Evolutionary conservation across 257 asterid species (phyloP).

Genomic region (Thymus quinquecostatus): DNA sequence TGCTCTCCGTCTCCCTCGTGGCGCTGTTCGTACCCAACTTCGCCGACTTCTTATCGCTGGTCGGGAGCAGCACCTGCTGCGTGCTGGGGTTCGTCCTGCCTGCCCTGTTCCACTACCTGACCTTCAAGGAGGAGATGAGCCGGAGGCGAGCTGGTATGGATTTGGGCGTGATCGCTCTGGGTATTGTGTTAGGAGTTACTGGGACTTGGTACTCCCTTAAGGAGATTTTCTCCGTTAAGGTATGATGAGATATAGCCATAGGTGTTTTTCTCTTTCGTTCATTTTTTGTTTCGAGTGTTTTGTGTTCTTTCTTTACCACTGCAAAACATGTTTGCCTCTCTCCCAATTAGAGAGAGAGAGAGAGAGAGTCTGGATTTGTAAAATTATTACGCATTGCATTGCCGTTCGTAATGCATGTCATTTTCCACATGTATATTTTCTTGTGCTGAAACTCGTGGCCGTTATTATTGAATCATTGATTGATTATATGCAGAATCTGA

Average conservation of each 20-base stretch:
- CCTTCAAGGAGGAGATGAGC: conserved; percentile 60
- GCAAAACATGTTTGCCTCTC: not conserved
- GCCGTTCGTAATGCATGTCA: not conserved
- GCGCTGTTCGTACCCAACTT: conserved; percentile 78
- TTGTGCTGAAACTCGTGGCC: no score
- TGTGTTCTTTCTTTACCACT: conserved; percentile 8
- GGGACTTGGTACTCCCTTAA: conserved; percentile 68
- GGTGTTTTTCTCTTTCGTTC: not conserved
- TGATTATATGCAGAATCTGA: no score
- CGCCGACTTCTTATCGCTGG: conserved; percentile 85
- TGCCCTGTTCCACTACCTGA: conserved; percentile 68
- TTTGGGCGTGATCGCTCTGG: conserved; percentile 49
- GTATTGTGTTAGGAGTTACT: conserved; percentile 49
- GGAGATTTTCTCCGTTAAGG: conserved; percentile 62
- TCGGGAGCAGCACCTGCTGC: conserved; percentile 90
- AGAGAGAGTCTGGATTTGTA: no score
- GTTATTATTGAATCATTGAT: no score
- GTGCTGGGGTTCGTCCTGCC: conserved; percentile 81
- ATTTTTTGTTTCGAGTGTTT: not conserved
- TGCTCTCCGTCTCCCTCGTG: conserved; percentile 57
- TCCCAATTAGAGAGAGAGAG: no score
- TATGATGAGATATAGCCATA: conserved; percentile 33
- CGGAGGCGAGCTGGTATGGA: conserved; percentile 42
- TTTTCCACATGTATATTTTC: not conserved
- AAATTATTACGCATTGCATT: not conserved